Evolutionary conservation across 768 basidiomycete species (phyloP), one percentile per base, ranked within the genome.

Genomic region (Suillus bovinus): DNA sequence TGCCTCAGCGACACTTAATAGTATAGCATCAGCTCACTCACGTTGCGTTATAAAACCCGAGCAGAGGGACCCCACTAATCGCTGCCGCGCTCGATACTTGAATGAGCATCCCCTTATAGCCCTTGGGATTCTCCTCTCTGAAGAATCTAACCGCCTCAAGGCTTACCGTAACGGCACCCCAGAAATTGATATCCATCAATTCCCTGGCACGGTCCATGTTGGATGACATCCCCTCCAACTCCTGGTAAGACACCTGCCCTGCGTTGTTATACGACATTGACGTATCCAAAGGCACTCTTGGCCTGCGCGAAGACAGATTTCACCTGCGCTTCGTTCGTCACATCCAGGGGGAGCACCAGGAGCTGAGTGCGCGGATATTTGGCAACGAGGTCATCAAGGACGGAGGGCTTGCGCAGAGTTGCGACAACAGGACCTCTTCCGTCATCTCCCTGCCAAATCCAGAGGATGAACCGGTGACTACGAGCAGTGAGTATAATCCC

Each of bases 121-220:
- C 46, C 46, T 47, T 47, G 13, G 24, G 54, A 33, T 70, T 72
- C 24, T 56, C 71, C 14, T 72, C 71, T 17, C 71, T 61, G 50
- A 71, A 70, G 49, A 67, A 58, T 38, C 47, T 50, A 46, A 67
- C 56, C 27, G 77, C 80, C 71, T 77, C 70, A 59, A 65, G 76
- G 38, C 69, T 74, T 52, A 82, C 71, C 57, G 77, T 64, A 5
- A 75, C 79, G 0, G 80, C 76, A 0, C 78, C 81, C 79, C 81
- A 81, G 60, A 82, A 83, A 47, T 76, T 70, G 13, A 81, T 75
- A 58, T 82, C 81, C 22, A 47, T 47, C 4, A 47, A 2, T 13
- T 22, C 46, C 24, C 13, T 47, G 22, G 13, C 22, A 47, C 46
- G 22, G 46, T 24, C 46, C 46, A 47, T 6, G 33, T 34, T 10